These are phyloP conservation scores for Fusarium xyrophilum DNA, from an alignment of 2,329 filamentous ascomycete species.

Conservation along the genomic window DNA sequence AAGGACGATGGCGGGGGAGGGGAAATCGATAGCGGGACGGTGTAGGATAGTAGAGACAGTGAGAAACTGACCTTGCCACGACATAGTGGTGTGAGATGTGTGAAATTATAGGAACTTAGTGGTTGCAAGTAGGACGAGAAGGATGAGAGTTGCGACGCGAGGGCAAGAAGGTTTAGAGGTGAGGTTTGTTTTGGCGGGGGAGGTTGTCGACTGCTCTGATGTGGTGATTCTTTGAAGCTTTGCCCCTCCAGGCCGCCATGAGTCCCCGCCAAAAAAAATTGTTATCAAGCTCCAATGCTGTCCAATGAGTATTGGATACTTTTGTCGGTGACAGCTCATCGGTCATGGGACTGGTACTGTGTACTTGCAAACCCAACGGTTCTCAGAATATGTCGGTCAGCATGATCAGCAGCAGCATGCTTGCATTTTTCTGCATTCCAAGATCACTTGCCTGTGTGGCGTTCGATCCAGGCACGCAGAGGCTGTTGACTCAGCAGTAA, in stretches of 20 bases:
- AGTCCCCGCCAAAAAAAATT: constrained; percentile 35
- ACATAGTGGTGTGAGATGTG: constrained; percentile 59
- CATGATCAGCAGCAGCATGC: constrained; percentile 29
- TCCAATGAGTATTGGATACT: constrained; percentile 28
- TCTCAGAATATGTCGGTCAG: constrained; percentile 19
- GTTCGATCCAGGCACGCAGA: constrained; percentile 9
- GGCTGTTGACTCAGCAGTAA: constrained; percentile 12
- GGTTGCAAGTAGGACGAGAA: constrained; percentile 5
- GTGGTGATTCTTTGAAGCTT: constrained; percentile 37
- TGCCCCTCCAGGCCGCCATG: constrained; percentile 33
- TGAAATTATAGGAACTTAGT: constrained; percentile 12
- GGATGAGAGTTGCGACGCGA: constrained; percentile 29
- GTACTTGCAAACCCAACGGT: constrained; percentile 18
- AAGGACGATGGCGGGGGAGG: constrained; percentile 29
- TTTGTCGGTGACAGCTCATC: constrained; percentile 3
- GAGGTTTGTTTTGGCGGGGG: constrained; percentile 32
- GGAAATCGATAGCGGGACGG: constrained; percentile 6
- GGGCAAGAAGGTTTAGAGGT: constrained; percentile 32
- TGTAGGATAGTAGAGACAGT: not conserved
- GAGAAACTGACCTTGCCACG: constrained; percentile 71
- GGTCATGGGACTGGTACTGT: constrained; percentile 8
- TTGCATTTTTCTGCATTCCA: constrained; percentile 27
- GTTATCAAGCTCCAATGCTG: constrained; percentile 18
- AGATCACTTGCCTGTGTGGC: constrained; percentile 9
- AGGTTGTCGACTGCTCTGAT: constrained; percentile 29